Conservation (phyloP, 1,139 yeast genomes). For the Magnusiomyces suaveolens region DNA sequence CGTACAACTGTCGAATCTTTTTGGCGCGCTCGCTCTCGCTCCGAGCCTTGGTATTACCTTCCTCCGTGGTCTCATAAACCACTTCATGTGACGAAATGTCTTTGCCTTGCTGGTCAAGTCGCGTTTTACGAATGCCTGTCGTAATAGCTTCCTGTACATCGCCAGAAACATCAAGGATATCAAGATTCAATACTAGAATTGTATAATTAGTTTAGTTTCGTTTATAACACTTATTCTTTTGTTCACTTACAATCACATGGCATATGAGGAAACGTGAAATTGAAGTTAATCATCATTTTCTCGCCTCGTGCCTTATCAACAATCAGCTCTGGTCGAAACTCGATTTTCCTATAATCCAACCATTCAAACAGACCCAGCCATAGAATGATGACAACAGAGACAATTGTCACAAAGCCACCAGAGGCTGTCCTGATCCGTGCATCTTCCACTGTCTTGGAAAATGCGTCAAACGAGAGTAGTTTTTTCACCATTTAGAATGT, state of each 20-base stretch:
- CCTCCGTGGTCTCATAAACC: slow-evolving; percentile 19
- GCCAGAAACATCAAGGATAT: slow-evolving; percentile 77
- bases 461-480: slow-evolving; percentile 71
- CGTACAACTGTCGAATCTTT: slow-evolving; percentile 18
- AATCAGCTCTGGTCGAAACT: slow-evolving; percentile 69
- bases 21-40: slow-evolving; percentile 22
- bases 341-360: slow-evolving; percentile 56
- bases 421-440: slow-evolving; percentile 78
- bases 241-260: slow-evolving; percentile 53
- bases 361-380: slow-evolving; percentile 67
- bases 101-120: slow-evolving; percentile 45
- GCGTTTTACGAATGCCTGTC: slow-evolving; percentile 61
- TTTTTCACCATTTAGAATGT: slow-evolving; percentile 4
- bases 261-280: slow-evolving; percentile 67
- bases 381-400: slow-evolving; percentile 54
- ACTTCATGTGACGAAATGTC: slow-evolving; percentile 31
- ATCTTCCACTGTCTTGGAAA: slow-evolving; percentile 90
- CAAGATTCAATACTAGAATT: slow-evolving; percentile 42
- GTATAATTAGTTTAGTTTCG: background rate
- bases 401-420: slow-evolving; percentile 80
- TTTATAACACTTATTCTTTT: no score
- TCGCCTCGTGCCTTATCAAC: slow-evolving; percentile 76
- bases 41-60: slow-evolving; percentile 27
- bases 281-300: slow-evolving; percentile 67
- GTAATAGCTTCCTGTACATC: slow-evolving; percentile 67